phyloP scores from a whole-genome alignment of 2,329 filamentous ascomycete genomes.

The Stachybotrys chlorohalonatus region DNA sequence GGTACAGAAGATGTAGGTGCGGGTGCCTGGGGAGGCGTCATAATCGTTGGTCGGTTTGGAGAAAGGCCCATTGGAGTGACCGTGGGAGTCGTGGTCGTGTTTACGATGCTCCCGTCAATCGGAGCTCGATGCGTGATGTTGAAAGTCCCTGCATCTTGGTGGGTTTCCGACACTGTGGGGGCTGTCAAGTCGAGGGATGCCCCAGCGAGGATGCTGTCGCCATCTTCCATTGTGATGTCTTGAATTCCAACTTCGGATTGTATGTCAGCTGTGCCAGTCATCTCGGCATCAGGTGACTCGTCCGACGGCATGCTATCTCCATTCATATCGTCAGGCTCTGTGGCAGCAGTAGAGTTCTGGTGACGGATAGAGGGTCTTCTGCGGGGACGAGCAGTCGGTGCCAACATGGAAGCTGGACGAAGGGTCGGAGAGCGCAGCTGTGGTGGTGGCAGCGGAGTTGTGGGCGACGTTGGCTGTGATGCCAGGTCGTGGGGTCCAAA shows the following conservation, averaged over 20 bases:
- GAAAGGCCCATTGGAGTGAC: slow-evolving; percentile 65
- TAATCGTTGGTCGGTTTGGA: slow-evolving; percentile 60
- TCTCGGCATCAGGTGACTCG: slow-evolving; percentile 65
- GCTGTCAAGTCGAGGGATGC: slow-evolving; percentile 67
- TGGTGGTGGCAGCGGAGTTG: slow-evolving; percentile 66
- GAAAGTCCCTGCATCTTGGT: slow-evolving; percentile 78
- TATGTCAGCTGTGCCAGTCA: slow-evolving; percentile 72
- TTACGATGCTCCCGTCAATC: slow-evolving; percentile 77
- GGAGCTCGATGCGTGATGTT: slow-evolving; percentile 84
- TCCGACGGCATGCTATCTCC: slow-evolving; percentile 77
- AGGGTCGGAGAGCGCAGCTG: slow-evolving; percentile 47
- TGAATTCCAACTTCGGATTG: slow-evolving; percentile 78
- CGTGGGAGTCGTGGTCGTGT: slow-evolving; percentile 56
- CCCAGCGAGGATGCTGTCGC: slow-evolving; percentile 68
- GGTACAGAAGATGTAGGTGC: slow-evolving; percentile 64
- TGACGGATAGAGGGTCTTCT: slow-evolving; percentile 81
- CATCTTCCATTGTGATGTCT: slow-evolving; percentile 71
- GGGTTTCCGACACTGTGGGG: slow-evolving; percentile 69
- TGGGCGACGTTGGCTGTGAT: slow-evolving; percentile 89
- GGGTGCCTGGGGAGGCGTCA: slow-evolving; percentile 65
- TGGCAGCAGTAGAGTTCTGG: slow-evolving; percentile 83
- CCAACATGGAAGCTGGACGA: slow-evolving; percentile 42
- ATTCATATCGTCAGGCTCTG: slow-evolving; percentile 78
- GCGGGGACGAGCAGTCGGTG: slow-evolving; percentile 45
- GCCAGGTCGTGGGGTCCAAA: slow-evolving; percentile 58